These are phyloP conservation scores for Cryptomeria japonica DNA, from an alignment of 75 land plant species.

Conservation along the genomic window DNA sequence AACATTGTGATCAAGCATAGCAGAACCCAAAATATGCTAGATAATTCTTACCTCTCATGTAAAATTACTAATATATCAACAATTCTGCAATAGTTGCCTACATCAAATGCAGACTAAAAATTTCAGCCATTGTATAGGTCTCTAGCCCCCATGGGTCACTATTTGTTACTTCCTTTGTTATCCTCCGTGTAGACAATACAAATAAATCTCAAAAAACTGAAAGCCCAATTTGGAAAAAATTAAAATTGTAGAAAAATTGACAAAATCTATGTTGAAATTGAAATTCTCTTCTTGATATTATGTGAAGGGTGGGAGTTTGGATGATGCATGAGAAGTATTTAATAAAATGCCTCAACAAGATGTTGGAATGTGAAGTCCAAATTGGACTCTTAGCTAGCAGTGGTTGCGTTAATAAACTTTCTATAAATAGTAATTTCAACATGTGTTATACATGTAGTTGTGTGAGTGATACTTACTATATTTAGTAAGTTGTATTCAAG, in stretches of 20 bases:
- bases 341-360: conserved; percentile 8
- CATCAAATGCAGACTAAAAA: conserved; percentile 71
- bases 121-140: conserved; percentile 56
- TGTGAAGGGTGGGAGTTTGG: conserved; percentile 12
- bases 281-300: conserved; percentile 7
- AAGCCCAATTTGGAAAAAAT: not conserved
- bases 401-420: too few relatives aligned
- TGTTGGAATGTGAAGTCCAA: too few relatives aligned
- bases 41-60: conserved; percentile 56
- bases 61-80: conserved; percentile 75
- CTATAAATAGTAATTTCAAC: too few relatives aligned
- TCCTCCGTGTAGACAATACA: conserved; percentile 21
- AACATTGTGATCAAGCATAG: too few relatives aligned
- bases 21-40: too few relatives aligned
- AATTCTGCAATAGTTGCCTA: conserved; percentile 77
- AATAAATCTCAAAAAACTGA: not conserved
- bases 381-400: too few relatives aligned
- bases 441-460: too few relatives aligned
- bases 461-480: too few relatives aligned
- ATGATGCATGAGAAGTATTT: conserved; percentile 8
- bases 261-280: not conserved
- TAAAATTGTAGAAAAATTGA: not conserved
- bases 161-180: conserved; percentile 86
- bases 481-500: too few relatives aligned
- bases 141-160: conserved; percentile 73